Base-by-base conservation (phyloP, 768 basidiomycete genomes). In the Suillus placidus region DNA sequence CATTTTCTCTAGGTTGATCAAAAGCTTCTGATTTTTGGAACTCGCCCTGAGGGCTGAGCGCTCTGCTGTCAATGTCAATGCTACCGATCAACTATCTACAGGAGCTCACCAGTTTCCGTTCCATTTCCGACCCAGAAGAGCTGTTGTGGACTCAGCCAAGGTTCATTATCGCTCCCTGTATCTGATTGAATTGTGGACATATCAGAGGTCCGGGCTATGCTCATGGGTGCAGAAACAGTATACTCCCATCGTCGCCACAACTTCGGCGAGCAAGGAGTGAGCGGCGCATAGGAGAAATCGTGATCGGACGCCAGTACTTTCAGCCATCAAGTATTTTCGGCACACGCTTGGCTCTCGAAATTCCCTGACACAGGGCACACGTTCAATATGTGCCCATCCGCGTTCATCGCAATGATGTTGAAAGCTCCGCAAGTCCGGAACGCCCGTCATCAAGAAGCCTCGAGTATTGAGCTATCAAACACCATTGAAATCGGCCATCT, bases 71-170 rank as follows among this genome's bases (percentile, higher is more conserved):
- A 75, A 72, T 34, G 55, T 75, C 62, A 82, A 82, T 60, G 73
- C 78, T 40, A 79, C 32, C 79, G 16, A 79, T 79, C 67, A 77
- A 77, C 34, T 76, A 76, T 23, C 71, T 81, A 23, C 79, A 82
- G 79, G 78, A 13, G 69, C 67, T 5, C 71, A 68, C 43, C 26
- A 73, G 20, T 70, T 74, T 18, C 64, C 67, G 9, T 63, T 66
- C 5, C 69, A 69, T 47, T 69, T 72, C 38, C 65, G 67, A 64
- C 66, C 66, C 45, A 66, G 76, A 18, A 85, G 83, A 69, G 76
- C 74, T 14, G 80, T 74, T 7, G 84, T 81, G 18, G 84, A 84
- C 67, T 77, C 82, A 10, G 82, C 83, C 68, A 83, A 84, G 69
- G 79, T 81, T 26, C 14, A 77, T 83, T 26, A 78, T 84, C 1